A percentile compares a stretch with the other conserved stretches of the same genome.
Evolutionary conservation across 1,139 yeast genomes (phyloP).

Genomic region (Diutina rugosa): DNA sequence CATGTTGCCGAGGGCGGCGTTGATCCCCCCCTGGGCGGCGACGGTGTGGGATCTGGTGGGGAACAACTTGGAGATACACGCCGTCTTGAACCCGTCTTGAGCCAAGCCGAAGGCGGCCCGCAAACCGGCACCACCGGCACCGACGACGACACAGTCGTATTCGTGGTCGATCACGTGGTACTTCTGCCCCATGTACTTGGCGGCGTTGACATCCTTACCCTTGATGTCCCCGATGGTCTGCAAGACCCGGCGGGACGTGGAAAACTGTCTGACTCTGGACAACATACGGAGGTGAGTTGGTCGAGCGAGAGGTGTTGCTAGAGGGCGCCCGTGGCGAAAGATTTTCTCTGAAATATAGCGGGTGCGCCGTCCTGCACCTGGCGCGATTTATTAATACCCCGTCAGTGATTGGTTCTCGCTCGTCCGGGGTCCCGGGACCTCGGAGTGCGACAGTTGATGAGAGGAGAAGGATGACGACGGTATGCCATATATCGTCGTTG

Average conservation of each 20-base stretch:
- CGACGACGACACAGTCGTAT: slow-evolving; percentile 94
- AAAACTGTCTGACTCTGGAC: slow-evolving; percentile 13
- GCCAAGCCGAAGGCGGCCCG: slow-evolving; percentile 98
- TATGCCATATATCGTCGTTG: no score
- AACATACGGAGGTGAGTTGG: slow-evolving; percentile 4
- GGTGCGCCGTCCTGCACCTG: background rate
- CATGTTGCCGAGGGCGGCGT: slow-evolving; percentile 97
- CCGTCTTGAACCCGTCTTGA: slow-evolving; percentile 94
- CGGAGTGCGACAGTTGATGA: no score
- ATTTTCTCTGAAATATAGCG: background rate
- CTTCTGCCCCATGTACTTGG: slow-evolving; percentile 47
- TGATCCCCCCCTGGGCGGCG: slow-evolving; percentile 99
- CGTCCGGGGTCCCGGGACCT: background rate
- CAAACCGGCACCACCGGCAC: slow-evolving; percentile 99
- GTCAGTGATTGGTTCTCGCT: background rate
- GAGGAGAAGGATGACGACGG: no score
- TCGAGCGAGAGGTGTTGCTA: background rate
- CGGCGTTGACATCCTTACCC: slow-evolving; percentile 32
- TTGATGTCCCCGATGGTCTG: slow-evolving; percentile 33
- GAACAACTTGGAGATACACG: slow-evolving; percentile 92
- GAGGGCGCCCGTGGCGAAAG: background rate
- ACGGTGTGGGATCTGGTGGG: slow-evolving; percentile 98
- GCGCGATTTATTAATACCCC: background rate
- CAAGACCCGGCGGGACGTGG: slow-evolving; percentile 14
- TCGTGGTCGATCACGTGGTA: slow-evolving; percentile 94